These are phyloP conservation scores for Pachyrhizus erosus DNA, from an alignment of 306 rosid species.

Conservation along the genomic window DNA sequence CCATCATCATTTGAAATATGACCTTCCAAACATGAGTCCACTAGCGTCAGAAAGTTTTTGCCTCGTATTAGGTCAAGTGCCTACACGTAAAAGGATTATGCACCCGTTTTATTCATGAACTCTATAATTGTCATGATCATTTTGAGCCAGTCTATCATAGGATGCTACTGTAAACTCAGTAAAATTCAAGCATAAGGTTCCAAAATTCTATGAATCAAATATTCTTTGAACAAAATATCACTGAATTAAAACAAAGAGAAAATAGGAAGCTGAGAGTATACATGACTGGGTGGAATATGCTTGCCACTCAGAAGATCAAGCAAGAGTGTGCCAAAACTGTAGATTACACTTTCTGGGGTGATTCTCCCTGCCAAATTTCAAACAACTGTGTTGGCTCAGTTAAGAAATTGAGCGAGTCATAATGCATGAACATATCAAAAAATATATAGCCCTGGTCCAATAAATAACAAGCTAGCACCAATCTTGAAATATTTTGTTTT, in stretches of 20 bases:
- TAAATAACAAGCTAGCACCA: constrained; percentile 18
- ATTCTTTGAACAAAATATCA: constrained; percentile 36
- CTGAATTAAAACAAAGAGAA: constrained; percentile 17
- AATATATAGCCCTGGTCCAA: neutral
- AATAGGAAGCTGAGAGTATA: constrained; percentile 37
- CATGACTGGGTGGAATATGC: constrained; percentile 81
- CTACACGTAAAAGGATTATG: constrained; percentile 46
- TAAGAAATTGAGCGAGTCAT: neutral
- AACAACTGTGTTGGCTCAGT: constrained; percentile 19
- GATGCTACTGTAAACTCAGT: neutral
- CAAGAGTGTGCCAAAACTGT: constrained; percentile 77
- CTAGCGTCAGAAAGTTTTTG: constrained; percentile 60
- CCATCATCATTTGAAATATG: constrained; percentile 74
- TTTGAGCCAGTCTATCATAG: constrained; percentile 4
- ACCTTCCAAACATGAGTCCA: constrained; percentile 73
- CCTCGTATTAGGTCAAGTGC: constrained; percentile 71
- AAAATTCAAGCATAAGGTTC: constrained; percentile 17
- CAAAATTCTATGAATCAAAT: neutral
- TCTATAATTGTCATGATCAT: neutral
- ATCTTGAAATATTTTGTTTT: neutral
- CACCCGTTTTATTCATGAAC: neutral
- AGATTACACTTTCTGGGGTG: constrained; percentile 70
- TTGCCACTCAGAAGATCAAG: constrained; percentile 82
- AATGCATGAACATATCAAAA: neutral
- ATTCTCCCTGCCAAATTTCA: constrained; percentile 64